These are phyloP conservation scores for Sclerotiophoma versabilis DNA, from an alignment of 2,329 filamentous ascomycete genomes.

Conservation along the genomic window DNA sequence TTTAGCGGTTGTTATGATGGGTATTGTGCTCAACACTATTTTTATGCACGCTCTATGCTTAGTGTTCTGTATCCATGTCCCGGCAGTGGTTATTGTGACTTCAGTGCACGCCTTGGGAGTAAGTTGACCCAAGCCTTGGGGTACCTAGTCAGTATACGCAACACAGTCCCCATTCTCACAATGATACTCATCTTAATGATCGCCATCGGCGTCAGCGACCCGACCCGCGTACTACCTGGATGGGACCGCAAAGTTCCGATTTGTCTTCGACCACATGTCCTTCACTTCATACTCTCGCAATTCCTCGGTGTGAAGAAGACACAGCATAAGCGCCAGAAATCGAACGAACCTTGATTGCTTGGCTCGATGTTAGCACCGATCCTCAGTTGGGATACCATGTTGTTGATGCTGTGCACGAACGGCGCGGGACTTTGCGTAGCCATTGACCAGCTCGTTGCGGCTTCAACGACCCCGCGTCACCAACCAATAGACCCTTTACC, in stretches of 20 bases:
- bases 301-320: slow-evolving; percentile 52
- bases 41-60: slow-evolving; percentile 67
- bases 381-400: slow-evolving; percentile 19
- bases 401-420: slow-evolving; percentile 19
- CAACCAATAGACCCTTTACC: slow-evolving; percentile 5
- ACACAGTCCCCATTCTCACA: slow-evolving; percentile 61
- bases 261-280: slow-evolving; percentile 69
- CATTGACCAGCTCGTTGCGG: slow-evolving; percentile 3
- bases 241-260: slow-evolving; percentile 6
- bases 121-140: not conserved
- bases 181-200: slow-evolving; percentile 72
- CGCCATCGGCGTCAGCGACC: slow-evolving; percentile 61
- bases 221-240: slow-evolving; percentile 33
- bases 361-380: slow-evolving; percentile 34
- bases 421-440: not conserved
- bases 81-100: slow-evolving; percentile 63
- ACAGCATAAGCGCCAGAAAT: slow-evolving; percentile 31
- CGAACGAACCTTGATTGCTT: slow-evolving; percentile 37
- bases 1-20: slow-evolving; percentile 17
- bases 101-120: slow-evolving; percentile 34
- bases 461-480: slow-evolving; percentile 4
- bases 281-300: slow-evolving; percentile 67
- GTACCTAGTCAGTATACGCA: not conserved
- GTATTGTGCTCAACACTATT: slow-evolving; percentile 68
- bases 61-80: slow-evolving; percentile 66